A percentile compares a stretch with the other conserved stretches of the same genome.
Conservation (phyloP, 1,284 basidiomycete species). For the Moesziomyces sp. region DNA sequence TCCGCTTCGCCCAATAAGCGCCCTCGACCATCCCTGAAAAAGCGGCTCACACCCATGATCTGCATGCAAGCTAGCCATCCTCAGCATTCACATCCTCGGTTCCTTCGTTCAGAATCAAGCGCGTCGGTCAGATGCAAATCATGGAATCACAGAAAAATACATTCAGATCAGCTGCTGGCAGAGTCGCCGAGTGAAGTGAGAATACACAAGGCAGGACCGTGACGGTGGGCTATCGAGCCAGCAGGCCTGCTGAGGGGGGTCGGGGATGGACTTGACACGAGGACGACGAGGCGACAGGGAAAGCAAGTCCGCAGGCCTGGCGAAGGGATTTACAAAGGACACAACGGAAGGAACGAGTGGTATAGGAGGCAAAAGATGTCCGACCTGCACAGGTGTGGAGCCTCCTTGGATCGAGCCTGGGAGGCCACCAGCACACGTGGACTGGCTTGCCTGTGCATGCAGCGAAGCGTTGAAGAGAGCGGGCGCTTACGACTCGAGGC, state of each 20-base stretch:
- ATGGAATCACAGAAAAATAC: background rate
- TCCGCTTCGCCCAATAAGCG: conserved; percentile 40
- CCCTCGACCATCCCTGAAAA: background rate
- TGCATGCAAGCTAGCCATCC: background rate
- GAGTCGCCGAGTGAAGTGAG: background rate
- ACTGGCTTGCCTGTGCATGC: no score
- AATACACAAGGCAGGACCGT: background rate
- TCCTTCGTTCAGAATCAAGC: background rate
- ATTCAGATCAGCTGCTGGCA: background rate
- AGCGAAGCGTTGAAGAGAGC: no score
- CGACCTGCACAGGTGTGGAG: background rate
- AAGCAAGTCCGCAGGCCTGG: no score
- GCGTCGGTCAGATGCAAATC: background rate
- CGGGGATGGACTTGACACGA: no score
- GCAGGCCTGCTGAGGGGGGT: background rate
- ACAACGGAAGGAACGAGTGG: background rate
- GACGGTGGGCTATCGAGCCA: background rate
- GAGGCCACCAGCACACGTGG: no score
- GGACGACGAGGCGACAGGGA: no score
- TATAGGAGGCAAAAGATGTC: background rate
- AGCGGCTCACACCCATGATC: background rate
- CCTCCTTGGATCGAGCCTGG: no score
- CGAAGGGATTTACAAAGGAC: background rate
- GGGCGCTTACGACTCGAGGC: conserved; percentile 23
- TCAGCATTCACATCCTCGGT: background rate